Conservation (phyloP, 1,284 basidiomycete genomes). For the Leccinum solheimii region DNA sequence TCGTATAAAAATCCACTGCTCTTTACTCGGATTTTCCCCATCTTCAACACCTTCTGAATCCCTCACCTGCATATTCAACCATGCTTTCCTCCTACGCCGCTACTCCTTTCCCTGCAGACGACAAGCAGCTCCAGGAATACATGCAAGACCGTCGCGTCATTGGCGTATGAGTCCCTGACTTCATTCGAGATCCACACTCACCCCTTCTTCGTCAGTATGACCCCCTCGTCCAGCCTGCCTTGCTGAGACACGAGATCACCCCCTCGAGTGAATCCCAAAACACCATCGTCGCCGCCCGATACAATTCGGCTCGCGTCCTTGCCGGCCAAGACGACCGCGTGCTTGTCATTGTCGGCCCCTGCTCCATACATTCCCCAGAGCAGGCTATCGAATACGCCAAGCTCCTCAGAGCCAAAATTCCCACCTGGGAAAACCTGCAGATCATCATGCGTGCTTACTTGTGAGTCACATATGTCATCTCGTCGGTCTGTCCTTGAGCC, state of each 20-base stretch:
- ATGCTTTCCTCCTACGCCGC: conserved; percentile 39
- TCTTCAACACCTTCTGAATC: conserved; percentile 7
- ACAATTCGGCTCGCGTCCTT: conserved; percentile 74
- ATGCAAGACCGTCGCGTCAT: conserved; percentile 77
- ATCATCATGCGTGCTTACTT: conserved; percentile 98
- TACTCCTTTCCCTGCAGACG: conserved; percentile 65
- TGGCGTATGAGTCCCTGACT: conserved; percentile 48
- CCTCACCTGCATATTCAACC: not conserved
- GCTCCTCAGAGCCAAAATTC: conserved; percentile 69
- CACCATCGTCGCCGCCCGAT: conserved; percentile 81
- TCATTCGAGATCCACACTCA: not conserved
- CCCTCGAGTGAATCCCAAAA: conserved; percentile 56
- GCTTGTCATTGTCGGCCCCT: conserved; percentile 92
- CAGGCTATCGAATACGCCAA: conserved; percentile 91
- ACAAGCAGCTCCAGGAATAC: conserved; percentile 61
- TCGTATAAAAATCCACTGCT: not conserved
- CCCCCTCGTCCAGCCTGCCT: conserved; percentile 87
- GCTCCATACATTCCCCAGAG: conserved; percentile 90
- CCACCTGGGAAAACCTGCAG: conserved; percentile 75
- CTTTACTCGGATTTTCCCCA: not conserved
- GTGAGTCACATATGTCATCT: conserved; percentile 44
- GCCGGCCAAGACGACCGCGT: conserved; percentile 84
- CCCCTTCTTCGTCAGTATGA: conserved; percentile 66
- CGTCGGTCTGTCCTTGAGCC: conserved; percentile 1
- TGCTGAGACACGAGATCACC: conserved; percentile 83